These are phyloP conservation scores for Meyerozyma carpophila DNA, from an alignment of 1,139 yeast species.

Conservation along the genomic window DNA sequence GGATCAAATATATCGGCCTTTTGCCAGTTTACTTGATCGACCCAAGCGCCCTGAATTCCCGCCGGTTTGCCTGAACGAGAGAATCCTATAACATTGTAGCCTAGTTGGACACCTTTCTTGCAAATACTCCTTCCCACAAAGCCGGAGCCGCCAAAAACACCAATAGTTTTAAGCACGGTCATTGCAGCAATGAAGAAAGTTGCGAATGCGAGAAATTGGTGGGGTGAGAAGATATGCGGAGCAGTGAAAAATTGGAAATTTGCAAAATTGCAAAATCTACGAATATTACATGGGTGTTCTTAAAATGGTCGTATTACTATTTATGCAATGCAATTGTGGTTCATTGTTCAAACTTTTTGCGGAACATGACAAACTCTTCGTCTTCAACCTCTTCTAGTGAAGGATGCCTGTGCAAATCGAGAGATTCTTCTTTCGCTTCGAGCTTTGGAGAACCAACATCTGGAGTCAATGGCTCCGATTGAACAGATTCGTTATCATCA, in stretches of 20 bases:
- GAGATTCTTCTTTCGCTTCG: constrained; percentile 8
- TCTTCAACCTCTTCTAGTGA: constrained; percentile 40
- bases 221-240: not conserved
- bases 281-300: not conserved
- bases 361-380: constrained; percentile 38
- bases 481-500: constrained; percentile 19
- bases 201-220: not conserved
- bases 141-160: constrained; percentile 86
- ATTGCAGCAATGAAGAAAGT: constrained; percentile 3
- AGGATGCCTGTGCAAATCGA: constrained; percentile 18
- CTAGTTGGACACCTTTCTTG: constrained; percentile 57
- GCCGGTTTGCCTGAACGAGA: constrained; percentile 62
- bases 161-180: constrained; percentile 30
- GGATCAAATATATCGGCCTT: constrained; percentile 67
- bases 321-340: too few species aligned
- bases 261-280: not conserved
- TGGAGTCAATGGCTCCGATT: constrained; percentile 17
- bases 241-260: not conserved
- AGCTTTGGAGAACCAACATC: constrained; percentile 7
- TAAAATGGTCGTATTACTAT: too few species aligned
- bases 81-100: constrained; percentile 59
- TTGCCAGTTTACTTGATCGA: constrained; percentile 60
- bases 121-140: constrained; percentile 73
- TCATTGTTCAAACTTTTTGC: constrained; percentile 31
- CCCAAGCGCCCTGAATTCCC: constrained; percentile 39